Conservation (phyloP, 805 yeast genomes). For the Monosporozyma aerobia region DNA sequence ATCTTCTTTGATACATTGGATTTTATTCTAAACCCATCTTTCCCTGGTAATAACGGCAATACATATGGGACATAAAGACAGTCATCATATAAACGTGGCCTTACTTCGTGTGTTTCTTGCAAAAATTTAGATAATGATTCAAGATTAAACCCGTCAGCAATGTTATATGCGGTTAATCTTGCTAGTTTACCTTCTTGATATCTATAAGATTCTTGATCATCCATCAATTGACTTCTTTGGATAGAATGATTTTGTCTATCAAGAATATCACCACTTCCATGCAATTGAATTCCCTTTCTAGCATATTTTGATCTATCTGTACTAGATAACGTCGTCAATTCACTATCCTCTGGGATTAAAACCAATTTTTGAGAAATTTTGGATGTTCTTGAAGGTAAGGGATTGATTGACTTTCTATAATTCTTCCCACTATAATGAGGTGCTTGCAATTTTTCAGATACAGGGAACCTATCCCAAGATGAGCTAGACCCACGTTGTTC, state of each 20-base stretch:
- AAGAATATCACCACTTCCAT: neutral
- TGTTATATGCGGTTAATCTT: conserved; percentile 85
- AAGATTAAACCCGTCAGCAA: conserved; percentile 74
- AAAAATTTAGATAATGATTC: conserved; percentile 55
- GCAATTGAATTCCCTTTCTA: conserved; percentile 29
- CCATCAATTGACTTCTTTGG: neutral
- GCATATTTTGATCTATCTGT: conserved; percentile 42
- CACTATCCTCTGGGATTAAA: conserved; percentile 54
- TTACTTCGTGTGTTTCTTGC: conserved; percentile 62
- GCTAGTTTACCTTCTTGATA: conserved; percentile 48
- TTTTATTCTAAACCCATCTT: conserved; percentile 64
- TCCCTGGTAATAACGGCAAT: conserved; percentile 79
- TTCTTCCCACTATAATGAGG: neutral
- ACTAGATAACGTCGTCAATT: conserved; percentile 1
- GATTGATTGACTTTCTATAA: conserved; percentile 17
- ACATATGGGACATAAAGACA: conserved; percentile 87
- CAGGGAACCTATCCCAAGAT: conserved; percentile 21
- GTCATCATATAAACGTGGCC: conserved; percentile 84
- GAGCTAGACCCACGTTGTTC: conserved; percentile 36
- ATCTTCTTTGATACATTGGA: conserved; percentile 43
- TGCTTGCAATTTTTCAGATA: conserved; percentile 6
- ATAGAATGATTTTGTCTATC: conserved; percentile 1
- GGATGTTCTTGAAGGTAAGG: conserved; percentile 48
- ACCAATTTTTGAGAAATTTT: conserved; percentile 82
- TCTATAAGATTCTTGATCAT: conserved; percentile 1